Evolutionary conservation across 148 eudicot species (phyloP), one percentile per base, ranked within the genome.

Genomic region (Nepenthes mirabilis): DNA sequence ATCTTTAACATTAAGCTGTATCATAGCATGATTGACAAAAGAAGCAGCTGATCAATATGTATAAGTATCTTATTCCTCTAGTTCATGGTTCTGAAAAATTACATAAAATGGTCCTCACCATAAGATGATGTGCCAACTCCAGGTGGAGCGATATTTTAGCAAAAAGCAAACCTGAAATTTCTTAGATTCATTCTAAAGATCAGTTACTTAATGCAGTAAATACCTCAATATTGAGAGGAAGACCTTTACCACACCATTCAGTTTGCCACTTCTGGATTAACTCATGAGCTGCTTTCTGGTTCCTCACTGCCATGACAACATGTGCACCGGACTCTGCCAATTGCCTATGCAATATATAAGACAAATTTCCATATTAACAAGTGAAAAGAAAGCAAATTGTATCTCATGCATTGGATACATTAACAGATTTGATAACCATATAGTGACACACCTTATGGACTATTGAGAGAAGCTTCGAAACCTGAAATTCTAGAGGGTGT

Each of bases 221-320:
- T 78, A 91, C 97, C 96, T 91, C 97, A 49, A 91, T 88, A 71
- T 91, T 82, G 40, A 91, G 88, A 68, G 90, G 94, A 75, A 91
- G 93, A 63, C 96, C 96, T 77, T 61, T 78, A 57, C 86, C 94
- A 14, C 84, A 80, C 89, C 95, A 87, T 58, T 87, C 89, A 47
- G 77, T 75, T 69, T 87, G 97, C 97, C 97, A 91, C 66, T 71
- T 81, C 65, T 63, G 74, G 59, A 91, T 82, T 75, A 85, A 70
- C 36, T 85, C 97, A 55, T 83, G 70, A 59, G 94, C 97, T 9
- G 84, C 83, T 69, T 82, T 83, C 3, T 84, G 60, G 49, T 88
- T 91, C 68, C 97, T 85, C 37, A 91, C 96, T 2, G 97, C 97
- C 97, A 91, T 91, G 68, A 88, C 83, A 63, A 91, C 97, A 71